Conservation (phyloP, 768 basidiomycete genomes). For the Suillus variegatus region DNA sequence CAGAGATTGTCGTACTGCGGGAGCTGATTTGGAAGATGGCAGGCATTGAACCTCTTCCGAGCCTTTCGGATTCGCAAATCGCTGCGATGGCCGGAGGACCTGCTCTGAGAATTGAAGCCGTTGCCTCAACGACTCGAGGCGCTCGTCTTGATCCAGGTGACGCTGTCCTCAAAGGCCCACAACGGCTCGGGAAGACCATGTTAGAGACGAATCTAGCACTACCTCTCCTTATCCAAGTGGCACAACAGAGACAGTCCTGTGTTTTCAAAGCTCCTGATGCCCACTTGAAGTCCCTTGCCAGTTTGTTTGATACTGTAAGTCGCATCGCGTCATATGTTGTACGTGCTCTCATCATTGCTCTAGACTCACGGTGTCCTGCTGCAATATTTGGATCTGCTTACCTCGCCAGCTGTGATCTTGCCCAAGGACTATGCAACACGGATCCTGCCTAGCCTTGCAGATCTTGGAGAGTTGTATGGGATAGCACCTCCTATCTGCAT, state of each 20-base stretch:
- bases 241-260: constrained; percentile 87
- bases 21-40: constrained; percentile 96
- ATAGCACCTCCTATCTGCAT: constrained; percentile 88
- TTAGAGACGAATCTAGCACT: constrained; percentile 76
- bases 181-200: constrained; percentile 63
- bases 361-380: constrained; percentile 91
- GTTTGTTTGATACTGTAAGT: constrained; percentile 87
- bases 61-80: constrained; percentile 86
- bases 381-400: constrained; percentile 90
- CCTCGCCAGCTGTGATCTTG: constrained; percentile 65
- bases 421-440: constrained; percentile 73
- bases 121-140: constrained; percentile 78
- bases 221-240: constrained; percentile 88
- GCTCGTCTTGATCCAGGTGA: constrained; percentile 70
- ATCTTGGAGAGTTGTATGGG: constrained; percentile 75
- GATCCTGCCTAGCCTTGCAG: constrained; percentile 72
- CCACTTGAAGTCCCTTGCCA: constrained; percentile 83
- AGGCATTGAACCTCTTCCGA: constrained; percentile 88
- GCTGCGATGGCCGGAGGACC: constrained; percentile 91
- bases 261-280: constrained; percentile 73
- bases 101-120: constrained; percentile 81
- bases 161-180: constrained; percentile 62
- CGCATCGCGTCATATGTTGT: constrained; percentile 14
- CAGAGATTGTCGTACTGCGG: constrained; percentile 88
- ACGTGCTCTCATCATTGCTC: constrained; percentile 23